phyloP scores from a whole-genome alignment of 2,329 filamentous ascomycete genomes.

The Alternaria arborescens region DNA sequence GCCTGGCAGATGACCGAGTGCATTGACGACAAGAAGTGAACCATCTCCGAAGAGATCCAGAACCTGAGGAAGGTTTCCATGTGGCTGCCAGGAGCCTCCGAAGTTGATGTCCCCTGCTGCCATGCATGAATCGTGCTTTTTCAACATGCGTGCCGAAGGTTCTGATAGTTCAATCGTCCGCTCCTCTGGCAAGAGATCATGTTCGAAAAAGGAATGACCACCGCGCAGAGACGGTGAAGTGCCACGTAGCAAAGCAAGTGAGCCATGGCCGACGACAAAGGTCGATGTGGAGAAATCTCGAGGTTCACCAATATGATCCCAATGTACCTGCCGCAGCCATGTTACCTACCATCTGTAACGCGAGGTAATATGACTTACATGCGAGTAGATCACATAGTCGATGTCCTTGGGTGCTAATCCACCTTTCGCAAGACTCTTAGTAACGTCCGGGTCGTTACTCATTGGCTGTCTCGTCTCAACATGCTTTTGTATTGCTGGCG shows the following conservation, averaged over 20 bases:
- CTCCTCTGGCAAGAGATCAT: constrained; percentile 53
- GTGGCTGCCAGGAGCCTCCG: constrained; percentile 52
- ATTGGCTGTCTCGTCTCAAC: constrained; percentile 57
- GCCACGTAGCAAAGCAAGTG: constrained; percentile 33
- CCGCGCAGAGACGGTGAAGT: constrained; percentile 33
- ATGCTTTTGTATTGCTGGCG: constrained; percentile 57
- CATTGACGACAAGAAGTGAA: constrained; percentile 58
- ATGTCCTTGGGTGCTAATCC: constrained; percentile 51
- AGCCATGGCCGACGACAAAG: constrained; percentile 52
- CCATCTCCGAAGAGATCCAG: constrained; percentile 62
- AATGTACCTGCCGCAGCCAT: constrained; percentile 47
- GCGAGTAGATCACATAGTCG: constrained; percentile 54
- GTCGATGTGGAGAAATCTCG: constrained; percentile 48
- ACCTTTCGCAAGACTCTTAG: constrained; percentile 49
- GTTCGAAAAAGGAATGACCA: constrained; percentile 54
- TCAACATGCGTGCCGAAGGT: constrained; percentile 31
- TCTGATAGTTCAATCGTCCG: constrained; percentile 56
- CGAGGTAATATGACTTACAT: constrained; percentile 41
- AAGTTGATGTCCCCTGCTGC: constrained; percentile 20
- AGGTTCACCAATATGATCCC: constrained; percentile 55
- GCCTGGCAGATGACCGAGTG: constrained; percentile 63
- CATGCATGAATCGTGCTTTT: background rate
- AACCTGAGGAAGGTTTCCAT: constrained; percentile 55
- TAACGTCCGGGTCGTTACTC: constrained; percentile 52
- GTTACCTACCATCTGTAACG: background rate